phyloP scores from a whole-genome alignment of 768 basidiomycete genomes.

The Termitomyces sp. region DNA sequence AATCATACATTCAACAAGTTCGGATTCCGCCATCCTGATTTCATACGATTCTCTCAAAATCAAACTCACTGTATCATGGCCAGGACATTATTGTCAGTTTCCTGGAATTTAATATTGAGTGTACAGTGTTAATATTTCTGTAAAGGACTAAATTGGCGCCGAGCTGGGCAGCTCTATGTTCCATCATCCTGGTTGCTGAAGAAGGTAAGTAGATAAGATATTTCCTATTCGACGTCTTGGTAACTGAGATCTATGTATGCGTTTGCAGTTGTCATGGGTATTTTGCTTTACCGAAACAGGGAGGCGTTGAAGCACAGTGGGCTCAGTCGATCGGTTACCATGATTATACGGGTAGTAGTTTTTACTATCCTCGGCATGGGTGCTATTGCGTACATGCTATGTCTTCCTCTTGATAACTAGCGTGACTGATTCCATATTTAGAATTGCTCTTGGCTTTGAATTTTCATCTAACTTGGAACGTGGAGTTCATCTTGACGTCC shows the following conservation, averaged over 20 bases:
- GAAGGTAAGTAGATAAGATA: constrained; percentile 20
- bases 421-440: no score
- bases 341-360: constrained; percentile 26
- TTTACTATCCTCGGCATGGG: constrained; percentile 22
- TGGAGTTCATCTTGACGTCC: constrained; percentile 26
- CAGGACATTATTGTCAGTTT: constrained; percentile 18
- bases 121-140: not conserved
- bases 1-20: constrained; percentile 22
- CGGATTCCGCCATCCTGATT: constrained; percentile 18
- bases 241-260: not conserved
- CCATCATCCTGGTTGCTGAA: constrained; percentile 18
- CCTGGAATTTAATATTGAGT: not conserved
- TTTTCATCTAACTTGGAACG: no score
- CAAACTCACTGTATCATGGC: constrained; percentile 26
- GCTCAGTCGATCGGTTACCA: constrained; percentile 21
- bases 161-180: constrained; percentile 19
- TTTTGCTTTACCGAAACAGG: constrained; percentile 23
- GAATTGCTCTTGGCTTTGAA: no score
- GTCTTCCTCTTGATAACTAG: not conserved
- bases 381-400: constrained; percentile 11
- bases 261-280: constrained; percentile 18
- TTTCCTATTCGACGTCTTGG: not conserved
- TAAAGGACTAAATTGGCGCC: constrained; percentile 25
- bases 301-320: constrained; percentile 19
- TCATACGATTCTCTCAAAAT: constrained; percentile 23